These are phyloP conservation scores for Paecilomyces sp. DNA, from an alignment of 2,329 filamentous ascomycete genomes.

Conservation along the genomic window DNA sequence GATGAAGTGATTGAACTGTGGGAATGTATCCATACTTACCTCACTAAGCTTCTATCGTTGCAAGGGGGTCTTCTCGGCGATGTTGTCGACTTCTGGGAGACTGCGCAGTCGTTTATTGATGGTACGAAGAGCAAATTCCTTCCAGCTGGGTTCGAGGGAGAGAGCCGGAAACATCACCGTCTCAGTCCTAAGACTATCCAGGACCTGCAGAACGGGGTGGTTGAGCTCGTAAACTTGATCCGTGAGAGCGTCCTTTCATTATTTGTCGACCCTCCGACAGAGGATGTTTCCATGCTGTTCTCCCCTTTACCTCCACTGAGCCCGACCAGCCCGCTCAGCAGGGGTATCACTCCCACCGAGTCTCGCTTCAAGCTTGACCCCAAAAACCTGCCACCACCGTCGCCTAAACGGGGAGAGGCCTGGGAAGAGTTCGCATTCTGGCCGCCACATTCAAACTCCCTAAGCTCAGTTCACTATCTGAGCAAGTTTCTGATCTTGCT, in stretches of 20 bases:
- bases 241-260: conserved; percentile 73
- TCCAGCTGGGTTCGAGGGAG: conserved; percentile 72
- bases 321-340: conserved; percentile 57
- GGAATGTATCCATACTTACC: conserved; percentile 74
- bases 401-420: conserved; percentile 69
- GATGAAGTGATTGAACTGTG: conserved; percentile 80
- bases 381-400: conserved; percentile 67
- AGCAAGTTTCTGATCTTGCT: conserved; percentile 74
- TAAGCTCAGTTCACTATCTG: conserved; percentile 87
- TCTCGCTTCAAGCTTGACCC: conserved; percentile 74
- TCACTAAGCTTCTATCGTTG: conserved; percentile 66
- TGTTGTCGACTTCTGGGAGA: conserved; percentile 90
- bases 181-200: conserved; percentile 63
- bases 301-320: conserved; percentile 65
- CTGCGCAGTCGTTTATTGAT: conserved; percentile 79
- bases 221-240: conserved; percentile 77
- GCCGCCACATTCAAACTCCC: conserved; percentile 85
- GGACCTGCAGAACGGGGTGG: conserved; percentile 67
- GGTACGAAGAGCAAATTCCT: conserved; percentile 74
- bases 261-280: conserved; percentile 80
- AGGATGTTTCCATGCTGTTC: conserved; percentile 82
- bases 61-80: conserved; percentile 78
- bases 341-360: conserved; percentile 52
- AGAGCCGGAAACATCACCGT: conserved; percentile 73
- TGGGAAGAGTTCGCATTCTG: conserved; percentile 97